Evolutionary conservation across 352 stramenopile genomes (phyloP), one percentile per base, ranked within the genome.

Genomic region (Globisporangium apiculatum): DNA sequence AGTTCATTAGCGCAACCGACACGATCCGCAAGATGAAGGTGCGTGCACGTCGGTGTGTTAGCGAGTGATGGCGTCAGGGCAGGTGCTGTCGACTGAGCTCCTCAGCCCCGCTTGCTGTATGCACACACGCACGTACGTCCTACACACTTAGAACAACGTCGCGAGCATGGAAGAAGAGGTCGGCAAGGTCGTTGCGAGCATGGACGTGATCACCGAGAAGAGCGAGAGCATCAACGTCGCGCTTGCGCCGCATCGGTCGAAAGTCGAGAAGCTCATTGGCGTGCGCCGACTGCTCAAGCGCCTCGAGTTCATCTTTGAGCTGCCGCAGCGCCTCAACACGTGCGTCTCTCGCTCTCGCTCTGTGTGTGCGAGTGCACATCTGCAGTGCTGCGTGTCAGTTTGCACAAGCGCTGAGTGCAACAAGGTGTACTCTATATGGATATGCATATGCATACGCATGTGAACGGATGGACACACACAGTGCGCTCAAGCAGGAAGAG

Each of bases 1-100:
- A 99, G 72, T 99, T 99, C 68, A 99, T 99, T 66, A 97, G 91
- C 66, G 97, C 97, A 40, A 99, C 97, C 1, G 97, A 99, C 74
- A 99, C 97, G 53, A 99, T 99, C 72, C 88, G 95, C 51, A 96
- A 96, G 65, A 97, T 97, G 88, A 95, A 95, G 66, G 79, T 88
- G 11, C 24, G 41, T 38, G 24, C n/a, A 31, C 9, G 17, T 41
- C 15, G 46, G 2, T 15, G 48, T 53, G 17, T 40, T 0, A 42
- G 24, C 15, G 45, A 31, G 24, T 31, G 24, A 31, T 31, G 24
- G 24, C 24, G 24, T 31, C 24, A 31, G 24, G 2, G 24, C 24
- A 31, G 1, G 24, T 31, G 24, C 24, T 31, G 24, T 31, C 24
- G 24, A 31, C 24, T 31, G 24, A 31, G 24, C 24, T 31, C 1